Evolutionary conservation across 257 asterid genomes (phyloP).

Genomic region (Nicotiana attenuata): DNA sequence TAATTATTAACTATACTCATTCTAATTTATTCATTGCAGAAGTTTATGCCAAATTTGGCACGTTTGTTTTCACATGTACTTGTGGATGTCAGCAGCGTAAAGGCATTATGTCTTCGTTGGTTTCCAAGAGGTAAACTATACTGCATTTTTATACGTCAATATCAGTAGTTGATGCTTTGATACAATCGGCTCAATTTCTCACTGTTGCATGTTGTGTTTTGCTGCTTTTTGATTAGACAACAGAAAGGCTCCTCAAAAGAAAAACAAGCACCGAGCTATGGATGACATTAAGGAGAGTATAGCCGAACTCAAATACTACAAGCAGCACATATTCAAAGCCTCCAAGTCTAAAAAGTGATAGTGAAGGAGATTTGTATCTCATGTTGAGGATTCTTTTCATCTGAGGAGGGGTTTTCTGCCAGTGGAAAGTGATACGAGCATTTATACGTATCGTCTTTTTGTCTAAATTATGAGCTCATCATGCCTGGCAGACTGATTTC

Average conservation of each 20-base stretch:
- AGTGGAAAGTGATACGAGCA: conserved; percentile 1
- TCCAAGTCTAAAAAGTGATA: conserved; percentile 39
- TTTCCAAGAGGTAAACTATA: conserved; percentile 64
- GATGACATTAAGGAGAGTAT: conserved; percentile 93
- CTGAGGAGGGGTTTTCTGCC: neutral
- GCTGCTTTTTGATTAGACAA: conserved; percentile 34
- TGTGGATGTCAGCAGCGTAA: conserved; percentile 94
- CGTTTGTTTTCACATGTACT: conserved; percentile 74
- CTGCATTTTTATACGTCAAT: neutral
- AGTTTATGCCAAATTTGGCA: conserved; percentile 94
- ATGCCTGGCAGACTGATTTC: neutral
- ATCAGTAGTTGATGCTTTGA: no score
- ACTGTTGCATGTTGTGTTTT: neutral
- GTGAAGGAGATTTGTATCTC: neutral
- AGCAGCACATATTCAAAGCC: conserved; percentile 67
- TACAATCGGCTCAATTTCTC: no score
- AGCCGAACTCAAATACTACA: conserved; percentile 72
- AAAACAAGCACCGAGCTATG: conserved; percentile 83
- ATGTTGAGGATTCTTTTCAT: neutral
- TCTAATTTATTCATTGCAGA: conserved; percentile 38
- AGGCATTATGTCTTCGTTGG: conserved; percentile 85
- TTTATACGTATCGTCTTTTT: neutral
- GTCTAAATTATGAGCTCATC: neutral
- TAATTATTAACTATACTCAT: neutral
- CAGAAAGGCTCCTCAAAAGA: conserved; percentile 75